phyloP scores from a whole-genome alignment of 1,284 basidiomycete genomes.

The Microbotryum saponariae region DNA sequence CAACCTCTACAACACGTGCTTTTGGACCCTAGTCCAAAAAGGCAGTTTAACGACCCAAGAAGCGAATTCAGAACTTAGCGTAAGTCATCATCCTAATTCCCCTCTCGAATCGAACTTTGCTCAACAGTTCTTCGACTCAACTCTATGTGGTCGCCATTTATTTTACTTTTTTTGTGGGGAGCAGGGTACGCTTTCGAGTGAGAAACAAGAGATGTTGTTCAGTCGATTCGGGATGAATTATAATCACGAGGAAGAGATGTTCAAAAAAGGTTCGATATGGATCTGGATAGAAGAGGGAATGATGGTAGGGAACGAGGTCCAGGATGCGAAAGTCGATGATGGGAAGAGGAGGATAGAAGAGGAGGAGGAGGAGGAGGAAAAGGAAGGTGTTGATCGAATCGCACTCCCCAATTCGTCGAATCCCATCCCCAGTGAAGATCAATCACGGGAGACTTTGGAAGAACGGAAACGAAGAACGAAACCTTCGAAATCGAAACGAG shows the following conservation, averaged over 20 bases:
- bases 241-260: constrained; percentile 64
- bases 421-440: not conserved
- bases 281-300: constrained; percentile 53
- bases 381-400: not conserved
- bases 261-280: constrained; percentile 76
- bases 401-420: not conserved
- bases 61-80: constrained; percentile 70
- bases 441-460: constrained; percentile 36
- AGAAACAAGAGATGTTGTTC: constrained; percentile 88
- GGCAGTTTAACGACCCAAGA: constrained; percentile 67
- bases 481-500: constrained; percentile 37
- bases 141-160: too few relatives aligned
- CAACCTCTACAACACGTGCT: constrained; percentile 91
- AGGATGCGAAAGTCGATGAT: not conserved
- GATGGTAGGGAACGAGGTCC: constrained; percentile 33
- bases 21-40: constrained; percentile 85
- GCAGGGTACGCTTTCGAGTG: constrained; percentile 75
- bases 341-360: not conserved
- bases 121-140: not conserved
- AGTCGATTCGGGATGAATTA: constrained; percentile 79
- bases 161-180: too few relatives aligned
- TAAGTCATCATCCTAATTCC: too few relatives aligned
- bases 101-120: not conserved
- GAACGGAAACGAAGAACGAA: constrained; percentile 11
- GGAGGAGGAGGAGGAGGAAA: not conserved